Base-by-base conservation (phyloP, 208 protist species). In the Ichthyophonus hoferi region DNA sequence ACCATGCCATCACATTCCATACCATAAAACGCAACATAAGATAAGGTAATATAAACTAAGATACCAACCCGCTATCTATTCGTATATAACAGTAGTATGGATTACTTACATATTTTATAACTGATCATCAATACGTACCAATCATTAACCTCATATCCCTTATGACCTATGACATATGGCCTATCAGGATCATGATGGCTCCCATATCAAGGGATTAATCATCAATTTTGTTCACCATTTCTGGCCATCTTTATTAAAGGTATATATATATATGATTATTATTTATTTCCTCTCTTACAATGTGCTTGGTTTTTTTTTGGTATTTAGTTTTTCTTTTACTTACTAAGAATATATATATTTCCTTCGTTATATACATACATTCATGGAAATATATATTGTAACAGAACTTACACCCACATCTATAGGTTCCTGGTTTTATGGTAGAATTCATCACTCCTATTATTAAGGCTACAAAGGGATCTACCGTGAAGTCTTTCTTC, bases 141-240 rank as follows among this genome's bases (percentile, higher is more conserved):
- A n/a, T n/a, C n/a, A n/a, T n/a, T n/a, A n/a, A n/a, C n/a, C n/a
- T n/a, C n/a, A n/a, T n/a, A n/a, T n/a, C n/a, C n/a, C n/a, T n/a
- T n/a, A n/a, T n/a, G n/a, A n/a, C n/a, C n/a, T n/a, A n/a, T n/a
- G n/a, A n/a, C n/a, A n/a, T n/a, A n/a, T 67, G 50, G 7, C 14
- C 24, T 14, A n/a, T 14, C 89, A 96, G 94, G 99, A 99, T 96
- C 96, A 99, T 92, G 99, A 99, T 91, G 99, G 99, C 31, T 99
- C 98, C 50, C 99, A 99, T 95, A 99, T 99, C 93, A 99, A 99
- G 92, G 99, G 99, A 17, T 95, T 99, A 7, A 92, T 99, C 38
- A 99, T 99, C 92, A 99, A 99, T 94, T 97, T 99, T 83, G 95
- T 99, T 50, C 98, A 99, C 92, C 95, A 96, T 91, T 99, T 99